Evolutionary conservation across 306 rosid species (phyloP).

Genomic region (Amphicarpaea edgeworthii): DNA sequence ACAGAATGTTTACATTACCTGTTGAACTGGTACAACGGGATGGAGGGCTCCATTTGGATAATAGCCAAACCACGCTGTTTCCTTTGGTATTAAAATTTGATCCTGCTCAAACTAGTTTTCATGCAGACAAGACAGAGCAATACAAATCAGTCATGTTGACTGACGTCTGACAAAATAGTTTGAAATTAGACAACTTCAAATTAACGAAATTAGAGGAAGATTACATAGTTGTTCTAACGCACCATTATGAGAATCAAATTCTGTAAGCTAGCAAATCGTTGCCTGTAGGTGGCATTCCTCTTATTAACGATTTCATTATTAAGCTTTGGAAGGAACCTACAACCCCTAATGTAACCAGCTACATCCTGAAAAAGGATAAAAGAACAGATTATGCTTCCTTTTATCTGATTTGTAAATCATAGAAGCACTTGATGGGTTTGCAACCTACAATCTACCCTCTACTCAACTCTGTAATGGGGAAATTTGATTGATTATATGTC

Average conservation of each 20-base stretch:
- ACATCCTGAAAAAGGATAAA: conserved; percentile 60
- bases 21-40: conserved; percentile 62
- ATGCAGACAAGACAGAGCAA: conserved; percentile 25
- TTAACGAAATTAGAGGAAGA: conserved; percentile 33
- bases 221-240: conserved; percentile 47
- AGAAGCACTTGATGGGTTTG: background rate
- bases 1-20: conserved; percentile 54
- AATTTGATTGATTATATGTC: conserved; percentile 9
- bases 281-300: conserved; percentile 69
- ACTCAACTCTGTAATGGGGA: conserved; percentile 6
- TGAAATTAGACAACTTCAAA: background rate
- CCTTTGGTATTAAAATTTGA: conserved; percentile 66
- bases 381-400: background rate
- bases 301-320: conserved; percentile 67
- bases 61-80: conserved; percentile 84
- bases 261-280: conserved; percentile 78
- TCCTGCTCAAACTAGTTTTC: conserved; percentile 70
- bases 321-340: conserved; percentile 81
- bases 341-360: conserved; percentile 61
- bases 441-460: background rate
- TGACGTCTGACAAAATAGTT: background rate
- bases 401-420: conserved; percentile 18
- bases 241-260: conserved; percentile 85
- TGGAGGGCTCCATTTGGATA: conserved; percentile 67
- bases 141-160: conserved; percentile 15